phyloP scores from a whole-genome alignment of 106 monocot genomes.

The Phalaenopsis equestris region DNA sequence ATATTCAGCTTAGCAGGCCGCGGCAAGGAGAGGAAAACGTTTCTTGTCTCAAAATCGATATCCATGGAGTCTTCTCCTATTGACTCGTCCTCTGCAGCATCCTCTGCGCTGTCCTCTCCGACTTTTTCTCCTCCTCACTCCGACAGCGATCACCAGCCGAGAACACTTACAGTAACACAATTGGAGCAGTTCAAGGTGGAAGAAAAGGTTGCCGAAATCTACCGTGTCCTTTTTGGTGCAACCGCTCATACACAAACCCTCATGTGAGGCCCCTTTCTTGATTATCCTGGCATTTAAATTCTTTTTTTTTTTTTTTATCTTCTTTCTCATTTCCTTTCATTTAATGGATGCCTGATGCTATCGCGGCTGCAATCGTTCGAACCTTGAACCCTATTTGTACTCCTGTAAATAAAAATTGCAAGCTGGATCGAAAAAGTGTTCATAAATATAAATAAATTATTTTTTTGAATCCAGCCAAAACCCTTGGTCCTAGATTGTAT shows the following conservation, averaged over 20 bases:
- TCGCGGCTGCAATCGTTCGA: neutral
- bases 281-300: neutral
- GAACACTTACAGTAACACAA: slow-evolving; percentile 55
- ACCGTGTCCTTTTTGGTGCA: slow-evolving; percentile 37
- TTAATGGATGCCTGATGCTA: neutral
- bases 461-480: neutral
- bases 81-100: neutral
- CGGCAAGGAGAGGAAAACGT: neutral
- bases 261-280: slow-evolving; percentile 29
- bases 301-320: neutral
- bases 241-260: slow-evolving; percentile 42
- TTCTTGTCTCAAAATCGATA: neutral
- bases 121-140: neutral
- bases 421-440: neutral
- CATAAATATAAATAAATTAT: neutral
- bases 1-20: neutral
- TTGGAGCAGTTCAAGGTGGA: slow-evolving; percentile 62
- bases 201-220: slow-evolving; percentile 58
- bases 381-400: neutral
- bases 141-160: neutral
- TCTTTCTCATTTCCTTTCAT: neutral
- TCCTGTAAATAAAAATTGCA: neutral
- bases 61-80: slow-evolving; percentile 5
- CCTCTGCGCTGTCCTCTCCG: neutral
- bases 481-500: neutral